phyloP scores from a whole-genome alignment of 2,329 filamentous ascomycete genomes.

The Keithomyces neogunnii region DNA sequence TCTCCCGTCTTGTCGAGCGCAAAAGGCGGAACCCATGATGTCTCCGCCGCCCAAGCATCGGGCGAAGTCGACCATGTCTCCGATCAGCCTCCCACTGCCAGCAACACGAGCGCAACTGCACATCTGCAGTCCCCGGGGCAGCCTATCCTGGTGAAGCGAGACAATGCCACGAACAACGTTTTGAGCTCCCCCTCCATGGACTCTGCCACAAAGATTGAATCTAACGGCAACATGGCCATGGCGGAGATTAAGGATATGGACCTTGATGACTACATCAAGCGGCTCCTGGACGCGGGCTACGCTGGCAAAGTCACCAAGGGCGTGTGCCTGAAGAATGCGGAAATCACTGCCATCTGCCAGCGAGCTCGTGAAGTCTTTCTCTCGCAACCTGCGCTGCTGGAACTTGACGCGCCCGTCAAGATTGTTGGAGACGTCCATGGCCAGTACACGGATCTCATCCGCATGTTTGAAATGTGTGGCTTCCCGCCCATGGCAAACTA shows the following conservation, averaged over 20 bases:
- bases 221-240: slow-evolving; percentile 61
- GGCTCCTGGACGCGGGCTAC: slow-evolving; percentile 88
- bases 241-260: slow-evolving; percentile 87
- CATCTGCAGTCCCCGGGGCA: slow-evolving; percentile 66
- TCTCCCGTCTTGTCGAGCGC: slow-evolving; percentile 69
- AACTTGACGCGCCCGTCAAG: slow-evolving; percentile 91
- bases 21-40: slow-evolving; percentile 65
- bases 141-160: slow-evolving; percentile 80
- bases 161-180: slow-evolving; percentile 61
- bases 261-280: slow-evolving; percentile 93
- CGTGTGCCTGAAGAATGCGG: slow-evolving; percentile 93
- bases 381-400: slow-evolving; percentile 83
- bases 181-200: slow-evolving; percentile 37
- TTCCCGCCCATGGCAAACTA: slow-evolving; percentile 91
- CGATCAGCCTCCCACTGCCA: slow-evolving; percentile 70
- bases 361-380: slow-evolving; percentile 83
- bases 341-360: slow-evolving; percentile 89
- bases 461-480: slow-evolving; percentile 98
- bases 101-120: slow-evolving; percentile 43
- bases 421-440: slow-evolving; percentile 96
- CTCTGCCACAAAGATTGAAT: slow-evolving; percentile 31
- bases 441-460: slow-evolving; percentile 91
- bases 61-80: slow-evolving; percentile 94
- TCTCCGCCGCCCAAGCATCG: slow-evolving; percentile 70
- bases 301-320: slow-evolving; percentile 96